A percentile compares a stretch with the other conserved stretches of the same genome.
Evolutionary conservation across 2,329 filamentous ascomycete genomes (phyloP).

Genomic region (Macrophomina pseudophaseolina): DNA sequence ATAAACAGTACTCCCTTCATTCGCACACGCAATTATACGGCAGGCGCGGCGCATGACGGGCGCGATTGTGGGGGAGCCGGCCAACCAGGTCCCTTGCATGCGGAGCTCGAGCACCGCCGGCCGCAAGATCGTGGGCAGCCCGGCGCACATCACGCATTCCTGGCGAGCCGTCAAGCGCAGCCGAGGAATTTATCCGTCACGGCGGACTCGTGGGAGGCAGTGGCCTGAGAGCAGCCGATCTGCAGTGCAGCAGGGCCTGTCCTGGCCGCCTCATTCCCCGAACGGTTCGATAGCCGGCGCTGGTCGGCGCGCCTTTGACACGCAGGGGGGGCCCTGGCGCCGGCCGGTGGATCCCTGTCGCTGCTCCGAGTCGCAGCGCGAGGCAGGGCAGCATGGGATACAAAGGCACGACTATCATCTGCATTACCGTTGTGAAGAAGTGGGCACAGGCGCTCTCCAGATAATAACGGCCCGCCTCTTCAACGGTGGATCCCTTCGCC

Average conservation of each 20-base stretch:
- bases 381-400: conserved; percentile 22
- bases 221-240: conserved; percentile 37
- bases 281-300: conserved; percentile 45
- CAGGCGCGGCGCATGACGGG: conserved; percentile 6
- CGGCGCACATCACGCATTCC: conserved; percentile 26
- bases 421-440: conserved; percentile 48
- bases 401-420: conserved; percentile 36
- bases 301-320: conserved; percentile 22
- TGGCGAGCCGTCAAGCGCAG: conserved; percentile 22
- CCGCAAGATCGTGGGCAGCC: conserved; percentile 24
- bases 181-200: conserved; percentile 33
- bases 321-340: conserved; percentile 27
- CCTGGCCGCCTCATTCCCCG: conserved; percentile 44
- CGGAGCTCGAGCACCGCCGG: conserved; percentile 20
- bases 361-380: conserved; percentile 27
- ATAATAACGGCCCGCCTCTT: conserved; percentile 31
- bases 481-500: conserved; percentile 29
- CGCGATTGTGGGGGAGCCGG: conserved; percentile 23
- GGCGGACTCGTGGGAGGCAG: conserved; percentile 23
- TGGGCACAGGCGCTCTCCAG: conserved; percentile 31
- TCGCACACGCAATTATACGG: conserved; percentile 19
- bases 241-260: conserved; percentile 48
- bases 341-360: conserved; percentile 27
- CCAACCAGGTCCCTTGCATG: conserved; percentile 19
- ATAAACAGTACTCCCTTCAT: conserved; percentile 28